Evolutionary conservation across 768 basidiomycete species (phyloP), one percentile per base, ranked within the genome.

Genomic region (Tricholoma sp.): DNA sequence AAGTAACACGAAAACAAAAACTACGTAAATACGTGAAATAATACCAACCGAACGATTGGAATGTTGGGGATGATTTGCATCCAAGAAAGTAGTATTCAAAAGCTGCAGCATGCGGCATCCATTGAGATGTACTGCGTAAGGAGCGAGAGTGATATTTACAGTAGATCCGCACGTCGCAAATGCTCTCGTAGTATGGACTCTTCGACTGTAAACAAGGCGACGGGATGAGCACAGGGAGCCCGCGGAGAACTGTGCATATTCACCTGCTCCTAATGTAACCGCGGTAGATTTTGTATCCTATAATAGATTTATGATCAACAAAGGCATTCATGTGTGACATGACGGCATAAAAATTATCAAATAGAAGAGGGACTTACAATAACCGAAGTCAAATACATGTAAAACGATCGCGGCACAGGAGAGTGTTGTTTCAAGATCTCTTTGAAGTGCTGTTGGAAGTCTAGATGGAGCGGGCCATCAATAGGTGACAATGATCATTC

Each of bases 381-480:
- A 51, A 90, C 87, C 51, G 88, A 87, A 34, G 89, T 91, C 37
- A 87, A 76, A 74, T 90, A 85, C 53, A 85, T 77, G 62, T 83
- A 86, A 69, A 89, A 89, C 0, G 83, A 79, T 4, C 89, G 80
- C 41, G 81, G 79, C 22, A 80, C 75, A 11, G 86, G 85, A 0
- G 89, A 89, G 60, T 78, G 72, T 45, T 78, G 75, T 60, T 79
- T 83, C 47, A 79, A 77, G 35, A 89, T 86, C 54, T 91, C 89
- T 65, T 82, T 88, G 70, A 92, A 91, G 65, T 90, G 88, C 57
- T 85, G 82, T 62, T 86, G 84, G 70, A 92, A 89, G 69, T 91
- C 89, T 91, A 49, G 9, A 50, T 22, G 21, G 41, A 52, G 34
- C 59, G 53, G 61, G 50, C 10, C 32, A 52, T 39, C 43, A 29